Evolutionary conservation across 352 stramenopile species (phyloP), one percentile per base, ranked within the genome.

Genomic region (Pythium grandisporangium): DNA sequence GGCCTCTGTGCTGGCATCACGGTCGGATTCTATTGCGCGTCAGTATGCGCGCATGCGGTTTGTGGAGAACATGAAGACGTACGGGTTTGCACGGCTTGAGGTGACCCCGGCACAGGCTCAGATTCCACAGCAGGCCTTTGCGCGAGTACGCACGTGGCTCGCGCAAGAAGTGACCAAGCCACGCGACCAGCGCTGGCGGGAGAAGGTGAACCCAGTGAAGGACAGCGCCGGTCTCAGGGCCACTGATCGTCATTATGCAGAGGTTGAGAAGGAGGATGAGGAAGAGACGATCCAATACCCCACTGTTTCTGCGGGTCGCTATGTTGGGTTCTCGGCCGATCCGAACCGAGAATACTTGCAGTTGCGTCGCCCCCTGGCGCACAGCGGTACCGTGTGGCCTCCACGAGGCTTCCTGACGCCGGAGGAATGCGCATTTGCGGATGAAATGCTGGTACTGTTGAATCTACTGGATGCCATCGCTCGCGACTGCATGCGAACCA

Each of bases 311-410:
- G 62, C 66, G 42, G 78, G 78, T 21, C 62, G 79, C 1, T 83
- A 70, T 43, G 76, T 92, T 17, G 79, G 79, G 22, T 92, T 88
- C 36, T 81, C 61, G 20, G 43, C 49, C 5, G 79, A 92, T 39
- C 66, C 60, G 8, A 88, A 83, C 45, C 71, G 76, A 39, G 73
- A 92, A 42, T 92, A 88, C 51, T 43, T 92, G 48, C 79, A 92
- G 36, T 44, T 92, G 23, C 73, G 79, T 0, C 61, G 70, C 1
- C 75, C 76, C 16, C 65, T 92, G 25, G 66, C 66, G 1, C 42
- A 43, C 6, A 89, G 74, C 48, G 74, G 79, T 2, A 88, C 76
- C 1, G 62, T 76, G n/a, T 92, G 79, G 79, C 79, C 79, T 7
- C 76, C 74, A 10, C 35, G 33, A 20, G 85, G 84, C 38, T 92